Base-by-base conservation (phyloP, 306 rosid genomes). In the Cicer pinnatifidum region DNA sequence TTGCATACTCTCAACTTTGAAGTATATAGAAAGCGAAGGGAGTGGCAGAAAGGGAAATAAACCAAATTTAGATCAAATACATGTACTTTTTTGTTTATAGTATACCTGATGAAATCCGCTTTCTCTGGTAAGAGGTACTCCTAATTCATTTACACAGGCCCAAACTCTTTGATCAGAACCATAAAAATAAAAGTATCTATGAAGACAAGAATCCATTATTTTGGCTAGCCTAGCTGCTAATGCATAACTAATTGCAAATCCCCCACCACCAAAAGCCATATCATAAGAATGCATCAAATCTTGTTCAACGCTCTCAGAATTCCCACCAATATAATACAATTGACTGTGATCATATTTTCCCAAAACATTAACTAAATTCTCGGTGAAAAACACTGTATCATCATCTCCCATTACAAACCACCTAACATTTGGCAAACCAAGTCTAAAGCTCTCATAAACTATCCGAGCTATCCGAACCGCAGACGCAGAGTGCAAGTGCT, bases 381-480 rank as follows among this genome's bases (percentile, higher is more conserved):
- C 78, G 0, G 90, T 7, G 65, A 95, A 90, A 67, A 91, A 95
- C 75, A 95, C 90, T 1, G 97, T 90, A 72, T 95, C 97, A 41
- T 95, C 99, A 69, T 91, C 97, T 43, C 97, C 99, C 99, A 95
- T 95, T 6, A 95, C 99, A 73, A 95, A 90, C 99, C 99, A 95
- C 85, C 97, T 77, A 57, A 88, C 97, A 74, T 86, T 76, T 16
- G 94, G 86, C 46, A 84, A 65, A 38, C 93, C 87, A 76, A 91
- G 87, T 16, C 38, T 84, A 62, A 83, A 94, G 79, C 88, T 86
- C 59, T 94, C 99, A 56, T 66, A 68, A 50, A 94, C 91, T 20
- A 94, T 87, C 47, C 99, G 78, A 20, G 97, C 85, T 50, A 95
- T 91, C 48, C 99, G 85, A 41, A 91, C 97, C 23, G 92, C 99